Evolutionary conservation across 2,329 filamentous ascomycete genomes (phyloP).

Genomic region (Cryphonectria japonica): DNA sequence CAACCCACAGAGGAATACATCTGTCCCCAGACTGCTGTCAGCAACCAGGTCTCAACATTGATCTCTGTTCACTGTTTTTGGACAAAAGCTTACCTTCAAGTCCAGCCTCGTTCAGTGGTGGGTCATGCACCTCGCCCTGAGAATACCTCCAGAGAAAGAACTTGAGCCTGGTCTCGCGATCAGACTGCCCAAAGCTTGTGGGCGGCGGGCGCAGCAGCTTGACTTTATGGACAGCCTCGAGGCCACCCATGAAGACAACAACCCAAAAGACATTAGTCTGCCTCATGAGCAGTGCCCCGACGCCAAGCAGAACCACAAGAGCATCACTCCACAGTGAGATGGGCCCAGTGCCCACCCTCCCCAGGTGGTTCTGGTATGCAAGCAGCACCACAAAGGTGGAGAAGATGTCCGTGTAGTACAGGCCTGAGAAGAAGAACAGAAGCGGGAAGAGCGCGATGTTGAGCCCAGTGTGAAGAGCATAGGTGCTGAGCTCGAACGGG

Average conservation of each 20-base stretch:
- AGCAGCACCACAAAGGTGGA: constrained; percentile 77
- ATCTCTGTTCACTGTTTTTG: background rate
- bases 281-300: constrained; percentile 73
- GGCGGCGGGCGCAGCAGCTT: constrained; percentile 46
- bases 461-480: constrained; percentile 65
- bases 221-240: constrained; percentile 58
- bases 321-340: constrained; percentile 46
- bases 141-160: constrained; percentile 50
- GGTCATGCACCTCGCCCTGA: constrained; percentile 59
- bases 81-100: constrained; percentile 51
- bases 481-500: constrained; percentile 40
- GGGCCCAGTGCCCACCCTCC: constrained; percentile 43
- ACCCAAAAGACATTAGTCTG: constrained; percentile 99
- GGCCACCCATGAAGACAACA: constrained; percentile 72
- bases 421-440: constrained; percentile 91
- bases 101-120: constrained; percentile 49
- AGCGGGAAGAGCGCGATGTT: constrained; percentile 87
- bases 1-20: constrained; percentile 59
- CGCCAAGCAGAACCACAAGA: constrained; percentile 57
- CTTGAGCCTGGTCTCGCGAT: constrained; percentile 40
- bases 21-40: constrained; percentile 40
- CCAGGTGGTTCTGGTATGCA: constrained; percentile 64
- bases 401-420: constrained; percentile 93
- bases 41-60: constrained; percentile 45
- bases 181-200: constrained; percentile 35